A percentile compares a stretch with the other conserved stretches of the same genome.
Conservation (phyloP, 148 eudicot species). For the Dianthus caryophyllus region DNA sequence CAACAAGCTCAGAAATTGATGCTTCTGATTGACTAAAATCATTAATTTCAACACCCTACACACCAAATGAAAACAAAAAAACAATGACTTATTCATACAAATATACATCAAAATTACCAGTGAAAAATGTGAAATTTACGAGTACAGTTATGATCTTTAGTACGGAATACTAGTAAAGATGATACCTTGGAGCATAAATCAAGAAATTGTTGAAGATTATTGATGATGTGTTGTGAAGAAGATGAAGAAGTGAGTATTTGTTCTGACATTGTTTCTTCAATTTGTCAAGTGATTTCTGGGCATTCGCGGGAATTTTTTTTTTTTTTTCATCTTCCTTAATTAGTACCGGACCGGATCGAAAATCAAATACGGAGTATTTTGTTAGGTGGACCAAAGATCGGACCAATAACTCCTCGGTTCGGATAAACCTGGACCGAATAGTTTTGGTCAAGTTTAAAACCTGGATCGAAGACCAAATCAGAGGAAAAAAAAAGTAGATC, state of each 20-base stretch:
- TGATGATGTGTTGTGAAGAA: constrained; percentile 17
- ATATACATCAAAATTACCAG: no score
- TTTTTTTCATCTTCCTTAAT: no score
- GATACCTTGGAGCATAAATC: constrained; percentile 37
- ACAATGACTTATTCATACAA: background rate
- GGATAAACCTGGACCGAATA: no score
- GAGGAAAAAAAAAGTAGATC: no score
- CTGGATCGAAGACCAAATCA: no score
- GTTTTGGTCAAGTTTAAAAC: no score
- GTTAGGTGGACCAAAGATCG: no score
- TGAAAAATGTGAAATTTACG: background rate
- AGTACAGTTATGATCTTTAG: background rate
- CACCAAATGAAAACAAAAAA: background rate
- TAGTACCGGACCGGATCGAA: no score
- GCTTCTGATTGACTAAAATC: constrained; percentile 38
- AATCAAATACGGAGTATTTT: no score
- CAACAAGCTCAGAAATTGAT: constrained; percentile 34
- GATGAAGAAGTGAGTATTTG: background rate
- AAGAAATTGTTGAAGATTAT: constrained; percentile 32
- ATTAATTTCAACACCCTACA: constrained; percentile 37
- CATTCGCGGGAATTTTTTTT: no score
- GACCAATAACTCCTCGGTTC: no score
- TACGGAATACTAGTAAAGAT: constrained; percentile 4
- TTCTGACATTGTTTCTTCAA: constrained; percentile 17
- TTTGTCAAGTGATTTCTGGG: no score